phyloP scores from a whole-genome alignment of 2,329 filamentous ascomycete genomes.

The Cadophora luteo-olivacea region DNA sequence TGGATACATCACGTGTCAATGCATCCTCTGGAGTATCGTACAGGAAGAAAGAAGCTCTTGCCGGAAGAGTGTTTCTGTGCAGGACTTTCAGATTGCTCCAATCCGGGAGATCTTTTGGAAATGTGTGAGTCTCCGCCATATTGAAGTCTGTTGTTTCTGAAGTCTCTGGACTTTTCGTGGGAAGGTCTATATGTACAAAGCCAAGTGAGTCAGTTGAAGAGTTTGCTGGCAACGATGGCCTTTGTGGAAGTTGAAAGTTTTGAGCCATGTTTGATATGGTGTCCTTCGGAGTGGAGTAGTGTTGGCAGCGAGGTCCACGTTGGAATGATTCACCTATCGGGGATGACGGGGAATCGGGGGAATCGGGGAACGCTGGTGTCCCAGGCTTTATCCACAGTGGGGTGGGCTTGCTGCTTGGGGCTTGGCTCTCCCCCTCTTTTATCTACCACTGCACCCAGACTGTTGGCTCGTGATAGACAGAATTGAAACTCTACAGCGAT shows the following conservation, averaged over 20 bases:
- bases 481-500: background rate
- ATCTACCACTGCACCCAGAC: background rate
- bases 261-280: constrained; percentile 10
- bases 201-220: constrained; percentile 11
- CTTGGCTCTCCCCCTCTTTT: constrained; percentile 5
- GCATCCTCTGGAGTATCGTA: constrained; percentile 58
- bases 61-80: constrained; percentile 64
- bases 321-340: background rate
- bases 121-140: constrained; percentile 36
- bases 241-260: background rate
- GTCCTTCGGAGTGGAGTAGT: background rate
- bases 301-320: constrained; percentile 3
- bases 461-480: constrained; percentile 8
- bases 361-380: constrained; percentile 1
- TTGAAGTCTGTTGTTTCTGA: constrained; percentile 10
- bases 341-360: constrained; percentile 11
- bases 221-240: background rate
- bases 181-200: constrained; percentile 23
- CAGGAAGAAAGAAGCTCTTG: constrained; percentile 62
- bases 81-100: constrained; percentile 67
- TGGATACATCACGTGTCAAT: constrained; percentile 49
- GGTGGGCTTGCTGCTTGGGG: background rate
- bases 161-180: background rate
- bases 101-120: constrained; percentile 53
- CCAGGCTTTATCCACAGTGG: background rate